phyloP scores from a whole-genome alignment of 2,329 filamentous ascomycete species.

The Claviceps maximensis region DNA sequence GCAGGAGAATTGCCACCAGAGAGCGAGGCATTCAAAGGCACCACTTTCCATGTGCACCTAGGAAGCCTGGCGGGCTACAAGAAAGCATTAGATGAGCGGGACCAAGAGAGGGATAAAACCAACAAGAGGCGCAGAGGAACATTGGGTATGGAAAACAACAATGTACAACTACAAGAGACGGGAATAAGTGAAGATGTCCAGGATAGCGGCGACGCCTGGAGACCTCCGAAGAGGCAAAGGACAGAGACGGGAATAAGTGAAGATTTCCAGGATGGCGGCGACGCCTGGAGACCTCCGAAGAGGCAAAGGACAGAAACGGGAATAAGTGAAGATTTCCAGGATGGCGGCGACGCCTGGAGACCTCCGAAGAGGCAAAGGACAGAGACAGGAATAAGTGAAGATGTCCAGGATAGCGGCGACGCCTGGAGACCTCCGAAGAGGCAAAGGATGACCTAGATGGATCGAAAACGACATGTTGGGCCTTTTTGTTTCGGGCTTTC shows the following conservation, averaged over 20 bases:
- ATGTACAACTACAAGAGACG: neutral
- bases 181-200: neutral
- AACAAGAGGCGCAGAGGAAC: neutral
- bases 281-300: neutral
- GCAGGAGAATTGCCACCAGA: neutral
- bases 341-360: neutral
- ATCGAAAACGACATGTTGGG: neutral
- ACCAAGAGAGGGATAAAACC: neutral
- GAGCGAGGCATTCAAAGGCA: neutral
- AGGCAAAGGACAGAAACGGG: neutral
- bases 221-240: neutral
- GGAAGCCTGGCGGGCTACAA: neutral
- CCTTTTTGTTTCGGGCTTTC: no score
- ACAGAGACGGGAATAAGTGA: no score
- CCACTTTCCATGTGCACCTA: neutral
- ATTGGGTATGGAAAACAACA: neutral
- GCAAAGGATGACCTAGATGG: neutral
- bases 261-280: neutral
- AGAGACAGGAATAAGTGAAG: neutral
- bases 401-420: neutral
- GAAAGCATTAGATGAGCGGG: neutral
- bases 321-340: no score
- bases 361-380: neutral
- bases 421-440: neutral
- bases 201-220: neutral